phyloP scores from a whole-genome alignment of 2,329 filamentous ascomycete genomes.

The Fonsecaea erecta region DNA sequence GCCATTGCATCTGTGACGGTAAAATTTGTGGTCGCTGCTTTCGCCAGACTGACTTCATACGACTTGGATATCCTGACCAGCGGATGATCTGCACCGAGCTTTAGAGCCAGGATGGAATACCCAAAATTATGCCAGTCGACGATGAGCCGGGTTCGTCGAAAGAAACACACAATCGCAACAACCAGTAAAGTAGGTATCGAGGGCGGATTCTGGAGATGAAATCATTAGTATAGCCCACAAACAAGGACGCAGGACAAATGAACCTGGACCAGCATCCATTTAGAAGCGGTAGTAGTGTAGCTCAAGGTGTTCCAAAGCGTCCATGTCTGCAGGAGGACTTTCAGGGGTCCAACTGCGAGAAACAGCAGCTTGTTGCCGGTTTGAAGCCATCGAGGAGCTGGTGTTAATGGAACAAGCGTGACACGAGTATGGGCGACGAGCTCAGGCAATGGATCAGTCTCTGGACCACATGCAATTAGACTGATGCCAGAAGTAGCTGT shows the following conservation, averaged over 20 bases:
- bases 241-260: constrained; percentile 25
- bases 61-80: constrained; percentile 76
- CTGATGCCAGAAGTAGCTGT: neutral
- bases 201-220: constrained; percentile 74
- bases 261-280: constrained; percentile 85
- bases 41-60: constrained; percentile 77
- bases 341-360: constrained; percentile 76
- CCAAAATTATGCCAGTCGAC: constrained; percentile 99
- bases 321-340: constrained; percentile 81
- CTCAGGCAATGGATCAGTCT: constrained; percentile 80
- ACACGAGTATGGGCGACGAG: constrained; percentile 72
- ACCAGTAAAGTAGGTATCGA: constrained; percentile 88
- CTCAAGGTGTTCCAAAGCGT: constrained; percentile 72
- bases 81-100: constrained; percentile 67
- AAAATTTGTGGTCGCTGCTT: constrained; percentile 73
- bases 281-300: constrained; percentile 73
- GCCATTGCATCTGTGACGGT: constrained; percentile 91
- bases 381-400: constrained; percentile 69
- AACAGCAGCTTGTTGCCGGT: constrained; percentile 75
- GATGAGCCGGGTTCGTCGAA: constrained; percentile 80
- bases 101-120: constrained; percentile 82
- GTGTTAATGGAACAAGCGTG: constrained; percentile 69
- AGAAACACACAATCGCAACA: constrained; percentile 70
- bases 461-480: constrained; percentile 49
- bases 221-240: constrained; percentile 29